Conservation (phyloP, 2,329 filamentous ascomycete genomes). For the Calcarisporium arbuscula region DNA sequence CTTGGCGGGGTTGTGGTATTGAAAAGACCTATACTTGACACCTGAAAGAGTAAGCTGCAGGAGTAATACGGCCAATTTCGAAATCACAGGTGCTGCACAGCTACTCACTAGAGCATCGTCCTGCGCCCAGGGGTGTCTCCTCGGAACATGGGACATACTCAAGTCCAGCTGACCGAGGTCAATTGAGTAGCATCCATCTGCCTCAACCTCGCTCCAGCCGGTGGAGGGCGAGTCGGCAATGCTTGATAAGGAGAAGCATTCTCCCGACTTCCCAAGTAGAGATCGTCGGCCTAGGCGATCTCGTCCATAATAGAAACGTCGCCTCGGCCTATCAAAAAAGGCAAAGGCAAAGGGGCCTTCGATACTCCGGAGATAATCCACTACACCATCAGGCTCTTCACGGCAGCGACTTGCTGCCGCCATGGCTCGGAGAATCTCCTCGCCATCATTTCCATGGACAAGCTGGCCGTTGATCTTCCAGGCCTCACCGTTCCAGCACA, state of each 20-base stretch:
- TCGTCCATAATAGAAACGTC: slow-evolving; percentile 70
- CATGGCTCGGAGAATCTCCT: slow-evolving; percentile 59
- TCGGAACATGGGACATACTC: too few species aligned
- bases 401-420: slow-evolving; percentile 30
- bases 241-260: slow-evolving; percentile 60
- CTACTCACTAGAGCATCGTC: slow-evolving; percentile 40
- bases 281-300: slow-evolving; percentile 86
- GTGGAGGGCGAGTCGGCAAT: slow-evolving; percentile 48
- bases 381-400: slow-evolving; percentile 24
- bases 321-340: slow-evolving; percentile 61
- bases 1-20: slow-evolving; percentile 38
- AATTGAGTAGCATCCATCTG: slow-evolving; percentile 72
- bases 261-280: slow-evolving; percentile 54
- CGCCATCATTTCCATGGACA: slow-evolving; percentile 73
- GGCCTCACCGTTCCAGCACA: slow-evolving; percentile 98
- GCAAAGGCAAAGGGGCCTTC: slow-evolving; percentile 87
- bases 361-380: slow-evolving; percentile 52
- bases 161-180: slow-evolving; percentile 35
- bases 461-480: slow-evolving; percentile 62
- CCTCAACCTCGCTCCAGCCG: slow-evolving; percentile 74
- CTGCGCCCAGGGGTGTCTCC: slow-evolving; percentile 23
- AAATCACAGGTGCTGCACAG: slow-evolving; percentile 5
- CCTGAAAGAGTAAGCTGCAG: slow-evolving; percentile 41
- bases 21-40: slow-evolving; percentile 48
- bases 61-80: slow-evolving; percentile 13